phyloP scores from a whole-genome alignment of 179 eudicot species.

The Silene coronaria region DNA sequence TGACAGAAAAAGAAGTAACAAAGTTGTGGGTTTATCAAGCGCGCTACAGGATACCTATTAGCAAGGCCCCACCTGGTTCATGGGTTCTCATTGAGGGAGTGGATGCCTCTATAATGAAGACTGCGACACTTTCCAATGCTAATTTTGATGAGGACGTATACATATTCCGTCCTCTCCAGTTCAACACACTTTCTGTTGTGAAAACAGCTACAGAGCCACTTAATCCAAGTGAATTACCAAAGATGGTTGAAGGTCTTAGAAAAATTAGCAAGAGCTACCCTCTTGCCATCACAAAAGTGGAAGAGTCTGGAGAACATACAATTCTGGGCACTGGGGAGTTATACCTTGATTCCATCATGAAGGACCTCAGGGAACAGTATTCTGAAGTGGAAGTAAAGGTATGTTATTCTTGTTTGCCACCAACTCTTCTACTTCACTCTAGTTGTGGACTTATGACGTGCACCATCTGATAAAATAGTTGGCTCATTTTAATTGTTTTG shows the following conservation, averaged over 20 bases:
- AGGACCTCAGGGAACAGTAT: constrained; percentile 95
- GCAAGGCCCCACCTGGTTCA: constrained; percentile 97
- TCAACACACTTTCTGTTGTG: constrained; percentile 97
- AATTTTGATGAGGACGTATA: constrained; percentile 77
- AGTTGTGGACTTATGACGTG: background rate
- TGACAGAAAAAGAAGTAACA: constrained; percentile 92
- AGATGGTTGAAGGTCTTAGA: constrained; percentile 98
- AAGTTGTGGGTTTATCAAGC: constrained; percentile 98
- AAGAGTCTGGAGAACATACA: constrained; percentile 98
- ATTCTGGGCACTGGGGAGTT: constrained; percentile 94
- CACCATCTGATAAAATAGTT: background rate
- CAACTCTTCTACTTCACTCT: background rate
- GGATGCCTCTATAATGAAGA: constrained; percentile 98
- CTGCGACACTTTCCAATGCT: constrained; percentile 82
- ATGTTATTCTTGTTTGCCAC: background rate
- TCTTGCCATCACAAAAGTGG: constrained; percentile 96
- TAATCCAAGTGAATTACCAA: constrained; percentile 95
- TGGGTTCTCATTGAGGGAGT: constrained; percentile 99
- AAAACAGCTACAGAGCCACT: constrained; percentile 98
- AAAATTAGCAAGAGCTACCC: constrained; percentile 99
- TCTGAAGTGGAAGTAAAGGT: constrained; percentile 99
- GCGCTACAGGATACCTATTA: constrained; percentile 90
- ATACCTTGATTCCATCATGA: constrained; percentile 97
- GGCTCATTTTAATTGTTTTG: background rate
- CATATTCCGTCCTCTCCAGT: constrained; percentile 89